Evolutionary conservation across 345 rosid species (phyloP), one percentile per base, ranked within the genome.

Genomic region (Dimocarpus longan): DNA sequence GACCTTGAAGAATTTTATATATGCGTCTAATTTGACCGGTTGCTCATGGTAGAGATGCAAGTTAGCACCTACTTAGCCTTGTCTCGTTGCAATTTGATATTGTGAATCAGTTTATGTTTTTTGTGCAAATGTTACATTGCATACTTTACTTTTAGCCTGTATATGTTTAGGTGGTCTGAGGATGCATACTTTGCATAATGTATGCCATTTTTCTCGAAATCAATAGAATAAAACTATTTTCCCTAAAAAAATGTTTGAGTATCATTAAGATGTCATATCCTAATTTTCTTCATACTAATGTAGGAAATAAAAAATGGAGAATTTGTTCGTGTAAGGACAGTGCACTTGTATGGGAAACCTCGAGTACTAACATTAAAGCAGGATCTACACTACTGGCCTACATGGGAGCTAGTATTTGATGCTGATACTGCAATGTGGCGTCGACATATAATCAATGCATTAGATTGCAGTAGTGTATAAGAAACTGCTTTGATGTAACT

Each of bases 381-480:
- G 80, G 99, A 94, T 87, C 86, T 96, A 66, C 98, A 94, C 82
- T 94, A 96, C 75, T 96, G 97, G 99, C 97, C 97, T 21, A 91
- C 97, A 15, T 94, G 98, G 98, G 95, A 91, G 85, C 83, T 92
- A 80, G 89, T 90, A 77, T 96, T 94, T 73, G 93, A 96, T 73
- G 93, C 98, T 6, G 88, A 83, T 69, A 83, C 87, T 28, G 92
- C 94, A 75, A 82, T 87, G 70, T 96, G 99, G 99, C 88, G 85
- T 22, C 89, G 97, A 76, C 40, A 82, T 39, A 82, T 80, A 8
- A 89, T 95, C 85, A 92, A 88, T 80, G 84, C 93, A 43, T 83
- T 92, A 37, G 80, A 88, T 70, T 77, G 81, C 77, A 65, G 68
- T 10, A 26, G 21, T 40, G 71, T 11, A 19, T 73, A 28, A 22